Base-by-base conservation (phyloP, 148 eudicot species). In the Heliamphora exappendiculata region DNA sequence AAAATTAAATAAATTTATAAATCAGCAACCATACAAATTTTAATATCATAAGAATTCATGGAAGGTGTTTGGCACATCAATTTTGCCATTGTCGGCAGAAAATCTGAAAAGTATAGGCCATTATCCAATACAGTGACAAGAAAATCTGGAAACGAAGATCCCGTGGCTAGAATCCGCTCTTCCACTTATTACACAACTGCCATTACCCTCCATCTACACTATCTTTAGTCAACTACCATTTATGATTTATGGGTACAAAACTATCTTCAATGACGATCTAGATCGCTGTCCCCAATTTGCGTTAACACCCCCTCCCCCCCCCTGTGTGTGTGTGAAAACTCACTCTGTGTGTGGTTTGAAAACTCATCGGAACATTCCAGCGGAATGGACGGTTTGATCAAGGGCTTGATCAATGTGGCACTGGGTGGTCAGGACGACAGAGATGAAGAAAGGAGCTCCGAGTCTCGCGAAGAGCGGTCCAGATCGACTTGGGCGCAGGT, bases 401-500 rank as follows among this genome's bases (percentile, higher is more conserved):
- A 89, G 88, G 96, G 93, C 36, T 76, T 93, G 80, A 41, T 87
- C 47, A 82, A 89, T 58, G 89, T 87, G 0, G 90, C 91, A 31
- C 75, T 93, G 75, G 91, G 90, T 5, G 88, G 89, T 8, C 70
- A 82, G 39, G 68, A 75, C 33, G 73, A 79, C 45, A 7, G 85
- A 51, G 33, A 77, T 41, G 78, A 86, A 29, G 20, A 82, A 50
- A 7, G 50, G 17, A n/a, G 78, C 59, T 55, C 81, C 63, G 79
- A 78, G 24, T 54, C 79, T 19, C 45, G 80, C 0, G 93, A 93
- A 54, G 85, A 91, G 83, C 86, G 84, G 26, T 86, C 94, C 70
- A 83, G 98, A 88, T 91, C 98, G 39, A 81, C 85, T 45, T 93
- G 98, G 98, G 98, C 98, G 2, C 77, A 91, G 92, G 98, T 91